A percentile compares a stretch with the other conserved stretches of the same genome.
Conservation (phyloP, 2,329 filamentous ascomycete species). For the Elsinoe australis region DNA sequence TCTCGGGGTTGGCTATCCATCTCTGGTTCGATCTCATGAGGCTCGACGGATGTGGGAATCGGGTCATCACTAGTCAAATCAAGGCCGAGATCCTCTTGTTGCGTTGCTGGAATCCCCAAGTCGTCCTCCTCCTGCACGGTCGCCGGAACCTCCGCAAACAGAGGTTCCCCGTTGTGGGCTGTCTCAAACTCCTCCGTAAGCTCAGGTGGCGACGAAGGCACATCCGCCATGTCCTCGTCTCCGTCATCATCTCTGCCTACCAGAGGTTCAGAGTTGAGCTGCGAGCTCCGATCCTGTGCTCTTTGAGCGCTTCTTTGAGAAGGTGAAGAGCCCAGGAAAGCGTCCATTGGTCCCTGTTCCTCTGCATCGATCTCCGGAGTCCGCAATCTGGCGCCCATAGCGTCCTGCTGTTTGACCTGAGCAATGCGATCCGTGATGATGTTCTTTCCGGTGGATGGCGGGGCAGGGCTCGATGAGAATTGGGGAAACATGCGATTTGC, state of each 20-base stretch:
- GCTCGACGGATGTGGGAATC: not conserved
- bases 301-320: conserved; percentile 38
- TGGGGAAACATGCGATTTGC: conserved; percentile 60
- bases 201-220: conserved; percentile 20
- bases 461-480: conserved; percentile 50
- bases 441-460: conserved; percentile 23
- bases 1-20: no score
- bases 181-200: conserved; percentile 17
- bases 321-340: conserved; percentile 46
- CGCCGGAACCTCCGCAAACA: not conserved
- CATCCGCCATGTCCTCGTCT: conserved; percentile 9
- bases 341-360: conserved; percentile 35
- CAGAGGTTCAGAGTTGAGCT: conserved; percentile 16
- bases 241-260: conserved; percentile 21
- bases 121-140: not conserved
- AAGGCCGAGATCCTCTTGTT: not conserved
- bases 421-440: conserved; percentile 24
- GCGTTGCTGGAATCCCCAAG: not conserved
- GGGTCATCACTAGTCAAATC: not conserved
- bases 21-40: no score
- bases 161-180: not conserved
- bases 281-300: conserved; percentile 5
- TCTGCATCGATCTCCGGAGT: conserved; percentile 39
- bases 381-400: conserved; percentile 28
- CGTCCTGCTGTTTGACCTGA: conserved; percentile 24